phyloP scores from a whole-genome alignment of 495 filamentous ascomycete genomes.

The Xylaria telfairii region DNA sequence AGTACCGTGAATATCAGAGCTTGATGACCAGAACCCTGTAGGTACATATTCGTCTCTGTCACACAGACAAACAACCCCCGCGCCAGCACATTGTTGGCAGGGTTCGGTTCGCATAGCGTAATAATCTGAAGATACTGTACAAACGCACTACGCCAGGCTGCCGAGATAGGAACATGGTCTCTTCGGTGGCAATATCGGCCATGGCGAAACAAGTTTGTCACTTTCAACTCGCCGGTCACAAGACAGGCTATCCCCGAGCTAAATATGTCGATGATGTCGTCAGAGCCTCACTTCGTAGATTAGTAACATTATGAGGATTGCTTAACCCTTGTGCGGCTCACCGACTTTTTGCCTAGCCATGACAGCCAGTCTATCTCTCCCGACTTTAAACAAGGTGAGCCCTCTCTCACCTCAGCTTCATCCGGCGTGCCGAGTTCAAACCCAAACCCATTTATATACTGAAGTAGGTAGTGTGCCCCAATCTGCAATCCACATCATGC shows the following conservation, averaged over 20 bases:
- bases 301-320: conserved; percentile 7
- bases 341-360: conserved; percentile 40
- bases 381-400: conserved; percentile 25
- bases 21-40: conserved; percentile 1
- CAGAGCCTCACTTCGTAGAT: neutral
- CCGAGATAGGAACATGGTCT: conserved; percentile 19
- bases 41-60: neutral
- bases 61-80: neutral
- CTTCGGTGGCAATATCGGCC: conserved; percentile 30
- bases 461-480: neutral
- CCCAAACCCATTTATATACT: neutral
- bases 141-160: neutral
- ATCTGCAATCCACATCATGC: neutral
- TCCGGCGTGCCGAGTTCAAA: neutral
- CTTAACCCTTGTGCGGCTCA: conserved; percentile 37
- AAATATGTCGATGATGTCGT: conserved; percentile 8
- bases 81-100: conserved; percentile 5
- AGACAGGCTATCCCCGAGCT: neutral
- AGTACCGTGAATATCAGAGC: neutral
- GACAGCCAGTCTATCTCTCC: conserved; percentile 22
- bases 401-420: conserved; percentile 31
- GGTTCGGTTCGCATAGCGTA: conserved; percentile 12
- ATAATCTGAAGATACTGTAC: neutral
- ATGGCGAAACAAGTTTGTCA: conserved; percentile 1
- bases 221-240: neutral